Evolutionary conservation across 148 eudicot genomes (phyloP), one percentile per base, ranked within the genome.

Genomic region (Rhododendron griersonianum): DNA sequence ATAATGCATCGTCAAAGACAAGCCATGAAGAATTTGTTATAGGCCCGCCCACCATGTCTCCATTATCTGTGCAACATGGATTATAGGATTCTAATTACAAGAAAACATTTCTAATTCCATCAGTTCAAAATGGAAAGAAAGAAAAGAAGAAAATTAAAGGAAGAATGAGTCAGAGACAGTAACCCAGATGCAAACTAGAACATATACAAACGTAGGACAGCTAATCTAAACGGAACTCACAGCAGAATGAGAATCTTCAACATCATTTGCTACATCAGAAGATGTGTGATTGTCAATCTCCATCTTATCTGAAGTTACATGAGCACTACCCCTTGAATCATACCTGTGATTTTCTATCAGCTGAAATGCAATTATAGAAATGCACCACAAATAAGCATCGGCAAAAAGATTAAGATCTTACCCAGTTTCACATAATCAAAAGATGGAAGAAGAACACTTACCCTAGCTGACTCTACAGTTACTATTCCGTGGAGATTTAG

Each of bases 401-500:
- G 44, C 61, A 75, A 35, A 75, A 7, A 18, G 45, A 75, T 39
- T 18, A 15, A 28, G 48, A 71, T 71, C 41, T 25, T 33, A 71
- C 37, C 76, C 44, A 88, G 19, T 21, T 39, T 85, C 14, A 41
- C 74, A 85, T 4, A 76, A 51, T 30, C 16, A 41, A 67, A 75
- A 23, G 35, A 77, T 11, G n/a, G n/a, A 71, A 47, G 84, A 80
- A 23, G n/a, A 76, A 83, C 53, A 86, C 96, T 91, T 92, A 97
- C 99, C 63, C 86, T 85, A 83, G 96, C 98, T 61, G 98, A 90
- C 37, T 83, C 92, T 67, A 93, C 45, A 10, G 90, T 87, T 50
- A 95, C 90, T 83, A 91, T 89, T 59, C 98, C 98, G 86, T 94
- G 89, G 48, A 94, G 90, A 84, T 93, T 93, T 86, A 97, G 89